Evolutionary conservation across 2,329 filamentous ascomycete species (phyloP).

Genomic region (Fusarium tupiense): DNA sequence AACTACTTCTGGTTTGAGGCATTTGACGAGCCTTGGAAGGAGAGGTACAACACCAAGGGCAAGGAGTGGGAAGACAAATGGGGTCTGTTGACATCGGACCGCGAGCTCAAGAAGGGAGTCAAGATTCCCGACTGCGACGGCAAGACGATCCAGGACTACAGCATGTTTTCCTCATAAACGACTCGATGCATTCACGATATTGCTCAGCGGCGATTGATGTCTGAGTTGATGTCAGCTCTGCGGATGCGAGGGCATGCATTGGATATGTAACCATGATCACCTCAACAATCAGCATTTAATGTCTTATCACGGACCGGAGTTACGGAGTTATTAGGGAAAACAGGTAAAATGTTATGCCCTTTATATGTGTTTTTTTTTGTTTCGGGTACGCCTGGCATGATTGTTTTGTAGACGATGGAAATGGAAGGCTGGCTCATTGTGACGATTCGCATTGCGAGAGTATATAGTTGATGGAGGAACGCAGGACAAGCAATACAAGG

Average conservation of each 20-base stretch:
- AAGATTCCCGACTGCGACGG: conserved; percentile 89
- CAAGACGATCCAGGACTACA: conserved; percentile 62
- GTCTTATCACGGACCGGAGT: conserved; percentile 23
- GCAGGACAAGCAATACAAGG: conserved; percentile 10
- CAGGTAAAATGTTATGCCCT: conserved; percentile 31
- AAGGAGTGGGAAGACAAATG: conserved; percentile 95
- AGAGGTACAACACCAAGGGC: conserved; percentile 71
- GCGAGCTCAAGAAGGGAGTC: conserved; percentile 84
- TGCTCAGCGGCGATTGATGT: conserved; percentile 2
- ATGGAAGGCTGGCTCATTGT: not conserved
- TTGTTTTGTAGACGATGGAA: conserved; percentile 10
- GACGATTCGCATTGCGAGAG: conserved; percentile 11
- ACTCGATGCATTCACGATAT: not conserved
- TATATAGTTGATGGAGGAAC: conserved; percentile 34
- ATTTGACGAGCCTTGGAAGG: conserved; percentile 97
- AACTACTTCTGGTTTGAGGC: conserved; percentile 98
- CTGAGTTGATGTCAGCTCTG: conserved; percentile 4
- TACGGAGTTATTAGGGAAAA: conserved; percentile 15
- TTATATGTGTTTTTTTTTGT: conserved; percentile 2
- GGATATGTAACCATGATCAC: conserved; percentile 27
- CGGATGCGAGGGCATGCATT: conserved; percentile 6
- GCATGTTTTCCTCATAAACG: conserved; percentile 20
- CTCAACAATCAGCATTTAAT: conserved; percentile 20
- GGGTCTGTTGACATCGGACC: conserved; percentile 87
- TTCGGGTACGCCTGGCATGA: conserved; percentile 9